A percentile compares a stretch with the other conserved stretches of the same genome.
phyloP scores from a whole-genome alignment of 306 rosid species.

The Pyrus betulifolia region DNA sequence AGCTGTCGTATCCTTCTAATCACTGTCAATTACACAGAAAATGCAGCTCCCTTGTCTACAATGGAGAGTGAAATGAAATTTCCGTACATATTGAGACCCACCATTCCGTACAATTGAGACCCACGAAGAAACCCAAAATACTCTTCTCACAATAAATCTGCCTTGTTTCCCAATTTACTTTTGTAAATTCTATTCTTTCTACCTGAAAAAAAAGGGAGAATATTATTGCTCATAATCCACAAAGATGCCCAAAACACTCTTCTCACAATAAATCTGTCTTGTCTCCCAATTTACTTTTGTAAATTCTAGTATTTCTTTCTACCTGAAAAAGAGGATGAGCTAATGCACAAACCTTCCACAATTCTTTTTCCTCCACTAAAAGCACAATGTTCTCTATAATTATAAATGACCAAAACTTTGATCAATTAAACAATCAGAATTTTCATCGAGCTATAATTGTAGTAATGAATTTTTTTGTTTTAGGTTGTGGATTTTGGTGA shows the following conservation, averaged over 20 bases:
- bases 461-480: neutral
- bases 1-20: neutral
- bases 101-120: neutral
- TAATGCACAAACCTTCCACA: neutral
- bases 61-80: neutral
- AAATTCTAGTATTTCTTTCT: neutral
- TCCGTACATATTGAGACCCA: neutral
- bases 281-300: neutral
- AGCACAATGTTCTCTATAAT: neutral
- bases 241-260: neutral
- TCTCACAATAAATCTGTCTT: neutral
- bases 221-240: too few species aligned
- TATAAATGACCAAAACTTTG: neutral
- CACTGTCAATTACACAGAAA: neutral
- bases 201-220: neutral
- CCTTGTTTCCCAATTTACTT: neutral
- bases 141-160: neutral
- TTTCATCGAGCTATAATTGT: neutral
- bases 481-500: slow-evolving; percentile 99
- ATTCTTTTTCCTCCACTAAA: neutral
- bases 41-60: neutral
- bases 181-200: neutral
- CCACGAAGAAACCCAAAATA: neutral
- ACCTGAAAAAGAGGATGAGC: neutral
- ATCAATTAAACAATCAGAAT: neutral